Evolutionary conservation across 306 rosid species (phyloP).

Genomic region (Vigna nakashimae): DNA sequence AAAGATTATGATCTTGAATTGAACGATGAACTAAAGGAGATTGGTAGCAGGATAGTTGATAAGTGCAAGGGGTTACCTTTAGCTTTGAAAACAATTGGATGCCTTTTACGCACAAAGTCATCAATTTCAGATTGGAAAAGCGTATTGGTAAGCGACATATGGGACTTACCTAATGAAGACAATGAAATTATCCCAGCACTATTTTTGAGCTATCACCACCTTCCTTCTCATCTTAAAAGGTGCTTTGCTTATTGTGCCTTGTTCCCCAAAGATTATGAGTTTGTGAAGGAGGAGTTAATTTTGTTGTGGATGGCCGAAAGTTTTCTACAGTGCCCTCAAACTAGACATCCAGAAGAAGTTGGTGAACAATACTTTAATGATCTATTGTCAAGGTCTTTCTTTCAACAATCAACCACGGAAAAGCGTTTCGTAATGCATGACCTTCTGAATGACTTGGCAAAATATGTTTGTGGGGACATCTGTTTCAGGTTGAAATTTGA

Average conservation of each 20-base stretch:
- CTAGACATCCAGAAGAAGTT: not conserved
- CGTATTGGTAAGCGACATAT: not conserved
- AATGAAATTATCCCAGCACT: not conserved
- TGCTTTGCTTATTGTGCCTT: slow-evolving; percentile 26
- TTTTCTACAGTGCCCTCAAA: not conserved
- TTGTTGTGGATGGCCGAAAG: slow-evolving; percentile 10
- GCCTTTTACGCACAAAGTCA: not conserved
- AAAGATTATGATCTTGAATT: not conserved
- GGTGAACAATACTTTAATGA: not conserved
- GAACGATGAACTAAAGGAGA: not conserved
- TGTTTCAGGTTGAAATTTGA: not conserved
- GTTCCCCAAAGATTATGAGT: not conserved
- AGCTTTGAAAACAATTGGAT: not conserved
- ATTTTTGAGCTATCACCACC: not conserved
- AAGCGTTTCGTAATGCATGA: not conserved
- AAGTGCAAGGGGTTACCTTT: not conserved
- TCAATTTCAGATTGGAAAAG: not conserved
- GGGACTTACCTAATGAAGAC: not conserved
- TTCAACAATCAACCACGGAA: not conserved
- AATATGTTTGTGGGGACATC: not conserved
- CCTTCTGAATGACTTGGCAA: not conserved
- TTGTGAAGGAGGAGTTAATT: not conserved
- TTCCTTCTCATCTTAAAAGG: slow-evolving; percentile 24
- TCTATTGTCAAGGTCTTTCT: not conserved
- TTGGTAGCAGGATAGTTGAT: not conserved